Conservation (phyloP, 768 basidiomycete genomes). For the Leccinum subgranulosum region DNA sequence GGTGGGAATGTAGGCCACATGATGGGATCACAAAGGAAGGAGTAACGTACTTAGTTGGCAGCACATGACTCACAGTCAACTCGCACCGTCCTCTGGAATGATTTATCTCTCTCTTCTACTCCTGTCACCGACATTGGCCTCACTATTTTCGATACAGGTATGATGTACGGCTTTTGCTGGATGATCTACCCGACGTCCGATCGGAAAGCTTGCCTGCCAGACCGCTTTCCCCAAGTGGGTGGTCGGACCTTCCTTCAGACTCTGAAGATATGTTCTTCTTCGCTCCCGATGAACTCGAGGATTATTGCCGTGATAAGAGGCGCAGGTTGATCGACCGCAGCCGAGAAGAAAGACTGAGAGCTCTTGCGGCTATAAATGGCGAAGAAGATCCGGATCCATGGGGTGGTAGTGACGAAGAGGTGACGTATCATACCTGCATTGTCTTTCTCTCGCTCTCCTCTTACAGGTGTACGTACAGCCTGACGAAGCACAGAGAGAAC, state of each 20-base stretch:
- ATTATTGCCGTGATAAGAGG: slow-evolving; percentile 66
- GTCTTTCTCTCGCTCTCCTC: neutral
- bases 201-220: slow-evolving; percentile 2
- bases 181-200: slow-evolving; percentile 37
- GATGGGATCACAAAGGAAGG: slow-evolving; percentile 7
- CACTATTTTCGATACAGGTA: slow-evolving; percentile 49
- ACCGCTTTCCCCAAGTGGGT: slow-evolving; percentile 55
- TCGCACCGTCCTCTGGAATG: neutral
- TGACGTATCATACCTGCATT: slow-evolving; percentile 17
- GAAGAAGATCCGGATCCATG: slow-evolving; percentile 47
- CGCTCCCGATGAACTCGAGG: slow-evolving; percentile 59
- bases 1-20: slow-evolving; percentile 7
- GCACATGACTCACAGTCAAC: slow-evolving; percentile 3
- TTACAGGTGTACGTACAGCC: slow-evolving; percentile 40
- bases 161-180: slow-evolving; percentile 74
- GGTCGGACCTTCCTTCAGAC: slow-evolving; percentile 86
- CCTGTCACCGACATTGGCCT: slow-evolving; percentile 14
- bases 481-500: slow-evolving; percentile 51
- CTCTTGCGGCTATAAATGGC: slow-evolving; percentile 45
- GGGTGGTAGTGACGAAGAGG: slow-evolving; percentile 74
- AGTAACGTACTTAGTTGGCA: slow-evolving; percentile 1
- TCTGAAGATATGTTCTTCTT: slow-evolving; percentile 85
- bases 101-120: slow-evolving; percentile 18
- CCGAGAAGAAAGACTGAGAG: slow-evolving; percentile 64
- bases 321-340: slow-evolving; percentile 55